Evolutionary conservation across 768 basidiomycete genomes (phyloP).

Genomic region (Tricholoma bakamatsutake): DNA sequence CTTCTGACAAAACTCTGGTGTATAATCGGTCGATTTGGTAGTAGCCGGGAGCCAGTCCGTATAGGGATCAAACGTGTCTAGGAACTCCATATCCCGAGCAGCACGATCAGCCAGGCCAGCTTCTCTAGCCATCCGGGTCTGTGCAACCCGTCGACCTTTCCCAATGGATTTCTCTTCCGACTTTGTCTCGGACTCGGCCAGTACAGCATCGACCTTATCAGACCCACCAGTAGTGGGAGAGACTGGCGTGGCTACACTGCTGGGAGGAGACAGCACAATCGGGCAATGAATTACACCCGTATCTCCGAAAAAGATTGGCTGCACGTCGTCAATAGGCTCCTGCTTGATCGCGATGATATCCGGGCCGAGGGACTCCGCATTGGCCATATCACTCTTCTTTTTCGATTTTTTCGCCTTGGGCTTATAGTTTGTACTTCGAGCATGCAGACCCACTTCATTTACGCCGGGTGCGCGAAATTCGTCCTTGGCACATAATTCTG

Average conservation of each 20-base stretch:
- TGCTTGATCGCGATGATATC: conserved; percentile 37
- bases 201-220: conserved; percentile 11
- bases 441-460: conserved; percentile 57
- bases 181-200: conserved; percentile 12
- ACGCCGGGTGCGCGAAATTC: conserved; percentile 72
- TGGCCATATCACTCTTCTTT: conserved; percentile 33
- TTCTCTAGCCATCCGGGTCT: conserved; percentile 42
- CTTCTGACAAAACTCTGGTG: conserved; percentile 78
- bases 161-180: conserved; percentile 21
- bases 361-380: conserved; percentile 40
- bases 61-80: conserved; percentile 66
- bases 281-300: conserved; percentile 15
- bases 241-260: conserved; percentile 29
- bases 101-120: conserved; percentile 45
- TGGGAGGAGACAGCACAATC: conserved; percentile 34
- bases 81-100: conserved; percentile 47
- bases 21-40: conserved; percentile 74
- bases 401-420: conserved; percentile 33
- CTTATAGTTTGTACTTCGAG: conserved; percentile 29
- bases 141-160: conserved; percentile 30
- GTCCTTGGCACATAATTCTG: conserved; percentile 65
- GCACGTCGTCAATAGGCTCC: conserved; percentile 37
- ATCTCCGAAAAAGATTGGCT: conserved; percentile 17
- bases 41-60: conserved; percentile 76
- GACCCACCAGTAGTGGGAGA: conserved; percentile 19